These are phyloP conservation scores for Sextonia rubra DNA, from an alignment of 164 flowering plant species.

Conservation along the genomic window DNA sequence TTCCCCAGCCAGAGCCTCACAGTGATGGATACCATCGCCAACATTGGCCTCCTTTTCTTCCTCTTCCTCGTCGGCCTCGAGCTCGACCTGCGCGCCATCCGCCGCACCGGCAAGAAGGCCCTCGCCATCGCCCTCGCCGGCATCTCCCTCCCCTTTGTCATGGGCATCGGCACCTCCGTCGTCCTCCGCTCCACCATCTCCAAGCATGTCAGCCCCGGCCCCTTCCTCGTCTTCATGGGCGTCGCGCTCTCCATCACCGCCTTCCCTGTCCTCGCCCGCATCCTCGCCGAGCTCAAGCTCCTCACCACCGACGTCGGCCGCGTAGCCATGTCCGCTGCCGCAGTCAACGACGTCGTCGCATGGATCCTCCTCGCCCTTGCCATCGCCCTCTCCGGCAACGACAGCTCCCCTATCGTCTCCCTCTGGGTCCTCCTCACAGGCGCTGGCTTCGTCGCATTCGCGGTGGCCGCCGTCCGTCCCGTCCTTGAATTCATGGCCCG, in stretches of 20 bases:
- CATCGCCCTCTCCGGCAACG: conserved; percentile 23
- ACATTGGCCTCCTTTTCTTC: conserved; percentile 29
- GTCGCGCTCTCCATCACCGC: conserved; percentile 35
- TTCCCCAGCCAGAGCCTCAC: conserved; percentile 26
- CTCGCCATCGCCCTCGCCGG: conserved; percentile 25
- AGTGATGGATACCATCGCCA: conserved; percentile 30
- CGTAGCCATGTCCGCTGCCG: conserved; percentile 35
- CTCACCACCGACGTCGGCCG: conserved; percentile 32
- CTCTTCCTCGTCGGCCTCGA: conserved; percentile 31
- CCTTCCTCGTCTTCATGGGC: conserved; percentile 35
- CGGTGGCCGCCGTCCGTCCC: conserved; percentile 13
- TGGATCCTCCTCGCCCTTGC: conserved; percentile 35
- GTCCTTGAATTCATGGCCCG: conserved; percentile 17
- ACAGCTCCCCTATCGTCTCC: conserved; percentile 17
- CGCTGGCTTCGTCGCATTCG: conserved; percentile 12
- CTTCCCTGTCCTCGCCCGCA: conserved; percentile 35
- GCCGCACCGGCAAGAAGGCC: conserved; percentile 25
- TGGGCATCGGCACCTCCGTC: conserved; percentile 25
- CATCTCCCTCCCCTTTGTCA: conserved; percentile 20
- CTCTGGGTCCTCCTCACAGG: conserved; percentile 24
- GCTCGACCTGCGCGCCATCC: conserved; percentile 20
- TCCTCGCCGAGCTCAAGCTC: conserved; percentile 31
- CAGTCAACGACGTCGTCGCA: conserved; percentile 33
- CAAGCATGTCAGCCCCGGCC: conserved; percentile 11
- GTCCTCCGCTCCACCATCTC: conserved; percentile 22